Evolutionary conservation across 345 rosid genomes (phyloP).

Genomic region (Eucalyptus curtisii): DNA sequence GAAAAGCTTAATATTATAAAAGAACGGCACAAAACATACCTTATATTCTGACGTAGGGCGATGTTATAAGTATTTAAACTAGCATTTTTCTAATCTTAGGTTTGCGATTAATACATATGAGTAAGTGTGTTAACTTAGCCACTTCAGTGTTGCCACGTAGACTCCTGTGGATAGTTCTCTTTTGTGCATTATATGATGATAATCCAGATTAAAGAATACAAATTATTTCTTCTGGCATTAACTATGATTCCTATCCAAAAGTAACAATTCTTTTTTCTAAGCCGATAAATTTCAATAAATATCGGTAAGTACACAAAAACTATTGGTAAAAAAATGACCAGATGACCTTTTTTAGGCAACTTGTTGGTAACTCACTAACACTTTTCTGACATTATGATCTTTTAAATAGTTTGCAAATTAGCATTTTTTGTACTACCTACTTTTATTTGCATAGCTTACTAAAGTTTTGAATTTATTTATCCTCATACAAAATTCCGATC

Average conservation of each 20-base stretch:
- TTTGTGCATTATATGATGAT: background rate
- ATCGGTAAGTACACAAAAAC: background rate
- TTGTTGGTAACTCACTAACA: background rate
- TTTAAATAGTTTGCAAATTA: background rate
- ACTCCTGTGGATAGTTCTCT: background rate
- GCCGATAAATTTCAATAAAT: background rate
- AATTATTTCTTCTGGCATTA: background rate
- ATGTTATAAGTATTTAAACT: no score
- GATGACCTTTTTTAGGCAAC: background rate
- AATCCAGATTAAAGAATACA: background rate
- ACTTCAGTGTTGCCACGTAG: background rate
- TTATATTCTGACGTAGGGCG: no score
- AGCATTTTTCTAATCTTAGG: no score
- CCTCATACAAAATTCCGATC: background rate
- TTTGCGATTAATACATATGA: background rate
- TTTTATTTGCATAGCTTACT: background rate
- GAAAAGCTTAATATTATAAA: no score
- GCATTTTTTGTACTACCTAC: background rate
- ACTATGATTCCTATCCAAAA: background rate
- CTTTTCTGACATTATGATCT: background rate
- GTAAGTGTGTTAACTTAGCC: background rate
- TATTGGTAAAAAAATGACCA: background rate
- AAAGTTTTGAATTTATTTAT: background rate
- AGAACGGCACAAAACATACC: no score
- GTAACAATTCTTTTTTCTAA: background rate